Base-by-base conservation (phyloP, 148 eudicot genomes). In the Camellia granthamiana region DNA sequence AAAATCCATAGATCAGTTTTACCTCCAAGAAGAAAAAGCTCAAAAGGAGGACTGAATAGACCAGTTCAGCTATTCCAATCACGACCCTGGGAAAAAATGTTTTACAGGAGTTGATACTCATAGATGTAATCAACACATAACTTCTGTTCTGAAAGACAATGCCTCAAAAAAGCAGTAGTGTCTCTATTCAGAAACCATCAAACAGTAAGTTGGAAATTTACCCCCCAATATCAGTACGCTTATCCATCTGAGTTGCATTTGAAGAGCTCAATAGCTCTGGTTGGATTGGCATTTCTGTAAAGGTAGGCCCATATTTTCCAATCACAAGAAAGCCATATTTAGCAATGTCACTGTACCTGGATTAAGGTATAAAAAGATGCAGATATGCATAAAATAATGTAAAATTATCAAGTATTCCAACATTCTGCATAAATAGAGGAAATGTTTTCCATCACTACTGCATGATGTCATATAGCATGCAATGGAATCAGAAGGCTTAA, bases 271-370 rank as follows among this genome's bases (percentile, higher is more conserved):
- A 82, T 44, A 77, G 66, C 81, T 84, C 85, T 77, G 84, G 81
- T 81, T 70, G 30, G 30, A 30, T 81, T 19, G 82, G 79, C 38
- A 76, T 18, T 52, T 77, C 81, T 72, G 76, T 68, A 69, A 71
- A 69, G 21, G 83, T 38, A 67, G 85, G 62, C 79, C 85, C 89
- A 73, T 83, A 11, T 74, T 85, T 86, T 69, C 87, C 95, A 80
- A 87, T 90, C 6, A 93, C 97, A 80, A 83, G 78, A 82, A 92
- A 91, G 52, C 98, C 99, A 80, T 85, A 90, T 79, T 90, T 89
- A 76, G 99, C 98, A 80, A 96, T 92, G 82, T 96, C 99, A 84
- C 83, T 93, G 90, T 96, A 96, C 99, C 99, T 96, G 77, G 10
- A 30, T 30, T 30, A 30, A 30, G 30, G 30, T 30, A 30, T 30